phyloP scores from a whole-genome alignment of 257 asterid genomes.

The Scutellaria galericulata region DNA sequence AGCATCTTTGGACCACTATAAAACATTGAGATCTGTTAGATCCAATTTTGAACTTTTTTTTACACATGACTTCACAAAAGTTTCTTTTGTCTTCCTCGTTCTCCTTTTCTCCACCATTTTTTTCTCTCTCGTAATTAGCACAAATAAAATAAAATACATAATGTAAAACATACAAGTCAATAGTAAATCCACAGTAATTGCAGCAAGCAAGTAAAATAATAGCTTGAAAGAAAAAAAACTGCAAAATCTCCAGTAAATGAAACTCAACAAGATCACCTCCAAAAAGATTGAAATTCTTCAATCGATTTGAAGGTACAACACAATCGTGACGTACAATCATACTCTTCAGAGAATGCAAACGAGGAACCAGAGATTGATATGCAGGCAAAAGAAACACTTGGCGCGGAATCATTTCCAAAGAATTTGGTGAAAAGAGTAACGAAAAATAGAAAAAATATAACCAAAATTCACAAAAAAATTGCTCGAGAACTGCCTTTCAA shows the following conservation, averaged over 20 bases:
- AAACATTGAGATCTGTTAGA: conserved; percentile 31
- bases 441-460: neutral
- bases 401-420: conserved; percentile 38
- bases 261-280: conserved; percentile 43
- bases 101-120: conserved; percentile 10
- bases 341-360: conserved; percentile 27
- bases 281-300: conserved; percentile 37
- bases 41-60: conserved; percentile 38
- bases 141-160: neutral
- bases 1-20: conserved; percentile 32
- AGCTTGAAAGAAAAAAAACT: neutral
- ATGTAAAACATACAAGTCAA: too few species aligned
- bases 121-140: neutral
- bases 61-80: conserved; percentile 19
- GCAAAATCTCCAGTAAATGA: neutral
- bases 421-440: neutral
- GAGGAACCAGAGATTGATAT: conserved; percentile 36
- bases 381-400: conserved; percentile 32
- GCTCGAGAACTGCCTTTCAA: neutral
- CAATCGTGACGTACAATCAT: conserved; percentile 34
- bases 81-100: conserved; percentile 12
- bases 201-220: neutral
- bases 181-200: neutral
- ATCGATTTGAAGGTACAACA: conserved; percentile 42
- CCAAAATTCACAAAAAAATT: neutral